These are phyloP conservation scores for Globisporangium sylvaticum DNA, from an alignment of 352 stramenopile species.

Conservation along the genomic window DNA sequence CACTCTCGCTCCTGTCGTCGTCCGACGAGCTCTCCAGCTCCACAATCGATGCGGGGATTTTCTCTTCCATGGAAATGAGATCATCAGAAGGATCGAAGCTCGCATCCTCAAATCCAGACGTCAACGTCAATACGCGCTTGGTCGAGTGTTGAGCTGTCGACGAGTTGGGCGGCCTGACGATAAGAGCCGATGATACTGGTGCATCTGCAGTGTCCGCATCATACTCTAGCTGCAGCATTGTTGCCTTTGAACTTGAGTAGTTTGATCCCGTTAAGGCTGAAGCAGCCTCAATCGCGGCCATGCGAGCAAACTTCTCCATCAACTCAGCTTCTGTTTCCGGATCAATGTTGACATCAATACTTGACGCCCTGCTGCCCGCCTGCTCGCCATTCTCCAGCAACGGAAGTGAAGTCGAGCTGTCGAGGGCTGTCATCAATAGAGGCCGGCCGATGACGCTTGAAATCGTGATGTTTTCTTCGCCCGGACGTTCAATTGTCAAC, in stretches of 20 bases:
- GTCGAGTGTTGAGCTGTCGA: conserved; percentile 19
- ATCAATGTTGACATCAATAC: conserved; percentile 31
- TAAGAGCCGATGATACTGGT: conserved; percentile 12
- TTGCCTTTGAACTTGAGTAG: conserved; percentile 27
- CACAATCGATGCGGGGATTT: conserved; percentile 7
- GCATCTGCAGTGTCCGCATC: conserved; percentile 22
- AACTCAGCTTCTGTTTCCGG: conserved; percentile 45
- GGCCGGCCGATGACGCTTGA: conserved; percentile 65
- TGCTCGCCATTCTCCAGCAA: conserved; percentile 48
- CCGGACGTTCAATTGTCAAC: conserved; percentile 62
- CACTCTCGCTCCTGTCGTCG: conserved; percentile 17
- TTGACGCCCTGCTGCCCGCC: conserved; percentile 19
- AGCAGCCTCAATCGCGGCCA: conserved; percentile 50
- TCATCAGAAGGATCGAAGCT: conserved; percentile 23
- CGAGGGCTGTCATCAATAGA: conserved; percentile 48
- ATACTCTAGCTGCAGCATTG: conserved; percentile 31
- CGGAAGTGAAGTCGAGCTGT: conserved; percentile 23
- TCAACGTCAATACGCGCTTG: conserved; percentile 23
- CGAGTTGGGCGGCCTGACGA: conserved; percentile 5
- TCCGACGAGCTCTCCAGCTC: conserved; percentile 18
- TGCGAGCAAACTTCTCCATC: conserved; percentile 63
- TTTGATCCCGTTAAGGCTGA: conserved; percentile 7
- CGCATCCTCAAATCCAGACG: conserved; percentile 18
- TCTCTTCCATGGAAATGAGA: conserved; percentile 25
- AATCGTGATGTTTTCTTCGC: conserved; percentile 71